Evolutionary conservation across 2,329 filamentous ascomycete species (phyloP), one percentile per base, ranked within the genome.

Genomic region (Neodidymelliopsis sp.): DNA sequence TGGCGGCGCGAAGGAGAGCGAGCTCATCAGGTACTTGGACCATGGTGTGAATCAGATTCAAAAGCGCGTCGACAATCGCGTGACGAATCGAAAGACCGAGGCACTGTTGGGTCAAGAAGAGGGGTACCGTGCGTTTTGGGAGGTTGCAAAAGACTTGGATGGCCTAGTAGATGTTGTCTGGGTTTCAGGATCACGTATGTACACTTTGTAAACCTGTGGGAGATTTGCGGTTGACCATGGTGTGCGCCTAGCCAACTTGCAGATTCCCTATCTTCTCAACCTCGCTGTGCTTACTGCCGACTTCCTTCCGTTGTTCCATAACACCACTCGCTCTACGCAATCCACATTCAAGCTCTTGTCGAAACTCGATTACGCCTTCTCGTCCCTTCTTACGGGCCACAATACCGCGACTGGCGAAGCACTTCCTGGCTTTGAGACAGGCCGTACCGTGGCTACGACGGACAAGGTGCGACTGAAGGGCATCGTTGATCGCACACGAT

Each of bases 381-480:
- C 89, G 1, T 90, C 87, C 49, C 76, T 97, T 8, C 68, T 96
- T 1, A 75, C 79, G 18, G 88, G 89, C 3, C 75, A 81, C 48
- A 85, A 96, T 63, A 74, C 85, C 3, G 82, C 86, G 11, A 86
- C 86, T 0, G 81, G 82, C 0, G 83, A 86, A 28, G 63, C 77
- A 0, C 76, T 96, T 1, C 86, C 90, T 0, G 90, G 91, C 0
- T 91, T 92, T 54, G 83, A 85, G 56, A 79, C 76, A 6, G 82
- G 82, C 1, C 75, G 79, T 4, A 75, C 75, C 7, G 87, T 90
- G 1, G 87, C 90, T 77, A 91, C 86, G 13, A 93, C 89, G 0
- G 91, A 97, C 70, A 96, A 94, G 80, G 91, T 97, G 6, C 83
- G 93, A 29, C 88, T 92, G 56, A 88, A 89, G 66, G 90, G 89